phyloP scores from a whole-genome alignment of 106 monocot genomes.

The Dendrobium nobile region DNA sequence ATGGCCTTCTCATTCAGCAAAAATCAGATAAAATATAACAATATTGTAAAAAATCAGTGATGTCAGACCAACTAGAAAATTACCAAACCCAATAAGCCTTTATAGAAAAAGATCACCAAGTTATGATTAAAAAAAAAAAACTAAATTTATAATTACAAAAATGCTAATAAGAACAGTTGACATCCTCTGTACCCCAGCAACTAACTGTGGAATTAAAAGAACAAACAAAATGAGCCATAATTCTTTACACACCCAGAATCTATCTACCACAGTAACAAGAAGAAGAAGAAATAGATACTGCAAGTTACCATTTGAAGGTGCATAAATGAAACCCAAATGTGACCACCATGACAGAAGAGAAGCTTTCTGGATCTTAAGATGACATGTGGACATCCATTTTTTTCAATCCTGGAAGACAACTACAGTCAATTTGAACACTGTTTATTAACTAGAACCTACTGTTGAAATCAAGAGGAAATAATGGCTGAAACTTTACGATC shows the following conservation, averaged over 20 bases:
- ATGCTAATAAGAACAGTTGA: not conserved
- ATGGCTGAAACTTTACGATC: not conserved
- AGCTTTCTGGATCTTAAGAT: not conserved
- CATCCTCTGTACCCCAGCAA: not conserved
- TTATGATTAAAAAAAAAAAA: not conserved
- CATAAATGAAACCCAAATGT: not conserved
- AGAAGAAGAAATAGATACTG: not conserved
- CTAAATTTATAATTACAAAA: not conserved
- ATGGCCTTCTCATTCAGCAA: too few relatives aligned
- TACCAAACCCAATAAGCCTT: not conserved
- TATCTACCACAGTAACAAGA: not conserved
- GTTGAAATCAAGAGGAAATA: not conserved
- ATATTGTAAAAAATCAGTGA: too few relatives aligned
- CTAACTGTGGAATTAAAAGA: not conserved
- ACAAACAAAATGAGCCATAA: constrained; percentile 2
- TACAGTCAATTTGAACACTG: not conserved
- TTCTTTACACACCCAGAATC: constrained; percentile 1
- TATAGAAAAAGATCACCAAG: not conserved
- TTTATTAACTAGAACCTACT: not conserved
- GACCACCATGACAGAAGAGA: not conserved
- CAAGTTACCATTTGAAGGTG: constrained; percentile 1
- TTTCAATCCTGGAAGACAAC: not conserved
- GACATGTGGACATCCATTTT: not conserved
- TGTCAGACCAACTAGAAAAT: too few relatives aligned
- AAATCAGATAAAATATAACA: too few relatives aligned